These are phyloP conservation scores for Punctularia strigosozonata DNA, from an alignment of 768 basidiomycete species.

Conservation along the genomic window DNA sequence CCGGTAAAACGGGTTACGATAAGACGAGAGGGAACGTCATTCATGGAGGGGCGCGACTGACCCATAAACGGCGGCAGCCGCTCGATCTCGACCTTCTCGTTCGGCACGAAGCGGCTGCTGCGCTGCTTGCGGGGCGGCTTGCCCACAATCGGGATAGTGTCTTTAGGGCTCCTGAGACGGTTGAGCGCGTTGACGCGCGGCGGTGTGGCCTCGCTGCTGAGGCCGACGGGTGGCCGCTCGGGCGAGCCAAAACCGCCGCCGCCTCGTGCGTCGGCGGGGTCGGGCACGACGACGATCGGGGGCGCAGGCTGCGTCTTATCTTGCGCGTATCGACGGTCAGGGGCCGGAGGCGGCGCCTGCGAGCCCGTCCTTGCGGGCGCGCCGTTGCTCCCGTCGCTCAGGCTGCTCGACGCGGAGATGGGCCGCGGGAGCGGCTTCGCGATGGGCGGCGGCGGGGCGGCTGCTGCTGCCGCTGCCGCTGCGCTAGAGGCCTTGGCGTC, in stretches of 20 bases:
- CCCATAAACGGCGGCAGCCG: slow-evolving; percentile 85
- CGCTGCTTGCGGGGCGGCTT: slow-evolving; percentile 97
- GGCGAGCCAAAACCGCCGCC: slow-evolving; percentile 31
- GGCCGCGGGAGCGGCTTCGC: slow-evolving; percentile 53
- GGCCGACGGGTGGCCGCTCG: slow-evolving; percentile 34
- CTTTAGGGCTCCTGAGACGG: slow-evolving; percentile 80
- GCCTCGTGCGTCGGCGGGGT: slow-evolving; percentile 47
- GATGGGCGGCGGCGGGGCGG: slow-evolving; percentile 45
- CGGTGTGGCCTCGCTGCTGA: slow-evolving; percentile 34
- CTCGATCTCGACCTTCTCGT: slow-evolving; percentile 94
- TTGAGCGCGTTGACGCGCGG: slow-evolving; percentile 60
- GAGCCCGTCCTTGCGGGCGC: slow-evolving; percentile 28
- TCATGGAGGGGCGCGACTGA: slow-evolving; percentile 21
- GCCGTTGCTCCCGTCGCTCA: slow-evolving; percentile 22
- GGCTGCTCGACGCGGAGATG: slow-evolving; percentile 24
- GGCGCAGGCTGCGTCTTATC: slow-evolving; percentile 45
- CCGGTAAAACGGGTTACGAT: slow-evolving; percentile 6
- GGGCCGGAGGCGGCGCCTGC: slow-evolving; percentile 24
- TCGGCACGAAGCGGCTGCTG: slow-evolving; percentile 92
- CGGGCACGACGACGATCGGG: slow-evolving; percentile 79
- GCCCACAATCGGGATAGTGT: slow-evolving; percentile 92
- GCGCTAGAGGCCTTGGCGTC: slow-evolving; percentile 35
- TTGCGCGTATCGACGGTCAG: slow-evolving; percentile 46
- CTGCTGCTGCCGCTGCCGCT: slow-evolving; percentile 23
- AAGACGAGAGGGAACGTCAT: slow-evolving; percentile 5